Base-by-base conservation (phyloP, 202 grass and related monocot species). In the Dendrocalamus latiflorus region DNA sequence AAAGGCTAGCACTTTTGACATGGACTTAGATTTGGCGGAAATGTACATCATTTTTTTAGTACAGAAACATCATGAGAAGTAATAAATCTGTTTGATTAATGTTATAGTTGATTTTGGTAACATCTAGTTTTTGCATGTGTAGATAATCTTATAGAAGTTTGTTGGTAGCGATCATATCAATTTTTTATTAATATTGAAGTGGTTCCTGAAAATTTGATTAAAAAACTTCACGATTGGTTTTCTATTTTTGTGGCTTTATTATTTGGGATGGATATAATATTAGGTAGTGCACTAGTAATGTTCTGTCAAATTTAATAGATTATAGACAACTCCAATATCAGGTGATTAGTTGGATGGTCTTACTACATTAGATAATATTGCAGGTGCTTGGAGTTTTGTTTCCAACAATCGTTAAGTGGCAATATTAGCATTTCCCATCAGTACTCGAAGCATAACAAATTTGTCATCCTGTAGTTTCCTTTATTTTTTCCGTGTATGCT, bases 141-240 rank as follows among this genome's bases (percentile, higher is more conserved):
- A 36, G 22, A 72, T 65, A 12, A 47, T 83, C 49, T 80, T 47
- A 44, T 65, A 86, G 12, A 73, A 66, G 22, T 54, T 37, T 66
- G 9, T 55, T 13, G 72, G 12, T 66, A 48, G 39, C 20, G 56
- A 0, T 13, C 3, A 8, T 76, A 16, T 69, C 41, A 21, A 36
- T 55, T 22, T 41, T 64, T 55, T 10, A 4, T 70, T 16, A 55
- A 61, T 78, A 33, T 6, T 51, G 33, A 51, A 78, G 4, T 75
- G 12, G 60, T 16, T 64, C 2, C 17, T 25, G 38, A 17, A 43
- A 76, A 33, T n/a, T 49, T 28, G 37, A 63, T 6, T 4, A 42
- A 41, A 30, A 65, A 55, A 25, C 9, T 38, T 41, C 14, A 25
- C 41, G 15, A 65, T 18, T 74, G 3, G 18, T 38, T 70, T 9